These are phyloP conservation scores for Hyparrhenia diplandra DNA, from an alignment of 176 grass and related monocot species.

Conservation along the genomic window DNA sequence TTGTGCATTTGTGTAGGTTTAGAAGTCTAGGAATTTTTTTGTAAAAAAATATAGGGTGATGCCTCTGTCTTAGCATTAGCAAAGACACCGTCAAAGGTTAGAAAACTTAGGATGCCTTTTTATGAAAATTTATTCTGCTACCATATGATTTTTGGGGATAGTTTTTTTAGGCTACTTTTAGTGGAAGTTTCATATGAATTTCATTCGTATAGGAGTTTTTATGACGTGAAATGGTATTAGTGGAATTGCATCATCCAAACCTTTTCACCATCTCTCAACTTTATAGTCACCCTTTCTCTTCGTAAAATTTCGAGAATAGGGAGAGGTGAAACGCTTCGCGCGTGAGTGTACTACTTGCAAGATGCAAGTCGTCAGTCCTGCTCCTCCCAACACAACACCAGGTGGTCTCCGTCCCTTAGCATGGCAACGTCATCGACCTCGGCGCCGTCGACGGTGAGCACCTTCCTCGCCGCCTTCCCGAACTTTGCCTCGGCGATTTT, in stretches of 20 bases:
- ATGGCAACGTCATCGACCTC: constrained; percentile 41
- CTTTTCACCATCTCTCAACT: not conserved
- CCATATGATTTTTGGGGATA: not conserved
- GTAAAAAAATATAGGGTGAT: not conserved
- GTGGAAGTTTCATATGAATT: no score
- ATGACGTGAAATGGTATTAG: not conserved
- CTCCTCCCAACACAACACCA: constrained; percentile 25
- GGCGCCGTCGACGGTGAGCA: constrained; percentile 35
- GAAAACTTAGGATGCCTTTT: no score
- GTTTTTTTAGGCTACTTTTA: no score
- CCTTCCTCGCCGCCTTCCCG: constrained; percentile 23
- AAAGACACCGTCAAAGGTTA: no score
- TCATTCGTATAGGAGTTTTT: no score
- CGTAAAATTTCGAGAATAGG: not conserved
- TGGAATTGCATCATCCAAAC: not conserved
- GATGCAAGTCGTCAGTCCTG: not conserved
- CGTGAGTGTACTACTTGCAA: not conserved
- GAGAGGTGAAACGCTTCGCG: not conserved
- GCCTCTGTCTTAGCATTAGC: no score
- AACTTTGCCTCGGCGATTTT: constrained; percentile 17
- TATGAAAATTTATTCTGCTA: no score
- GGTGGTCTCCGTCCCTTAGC: constrained; percentile 47
- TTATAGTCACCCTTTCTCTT: not conserved
- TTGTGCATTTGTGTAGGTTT: no score
- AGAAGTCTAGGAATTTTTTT: not conserved